Evolutionary conservation across 1,139 yeast species (phyloP).

Genomic region (Scheffersomyces parashehatae): DNA sequence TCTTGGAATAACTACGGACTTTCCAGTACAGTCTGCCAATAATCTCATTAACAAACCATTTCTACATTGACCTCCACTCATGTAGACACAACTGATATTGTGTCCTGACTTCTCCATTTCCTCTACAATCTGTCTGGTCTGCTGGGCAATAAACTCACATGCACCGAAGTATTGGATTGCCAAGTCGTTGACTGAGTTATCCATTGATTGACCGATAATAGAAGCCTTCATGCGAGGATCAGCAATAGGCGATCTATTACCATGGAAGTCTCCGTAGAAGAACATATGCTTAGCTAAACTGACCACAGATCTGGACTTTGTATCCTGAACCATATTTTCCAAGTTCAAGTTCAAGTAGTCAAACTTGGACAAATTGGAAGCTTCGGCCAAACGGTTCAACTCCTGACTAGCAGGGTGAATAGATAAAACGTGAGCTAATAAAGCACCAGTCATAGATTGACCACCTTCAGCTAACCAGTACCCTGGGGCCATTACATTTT

Average conservation of each 20-base stretch:
- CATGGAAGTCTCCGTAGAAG: slow-evolving; percentile 95
- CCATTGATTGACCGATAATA: slow-evolving; percentile 92
- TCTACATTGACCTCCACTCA: slow-evolving; percentile 97
- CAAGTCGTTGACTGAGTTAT: slow-evolving; percentile 75
- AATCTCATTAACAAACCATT: slow-evolving; percentile 85
- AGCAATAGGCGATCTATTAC: slow-evolving; percentile 95
- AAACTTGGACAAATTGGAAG: slow-evolving; percentile 71
- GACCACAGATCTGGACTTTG: slow-evolving; percentile 66
- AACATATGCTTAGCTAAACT: slow-evolving; percentile 81
- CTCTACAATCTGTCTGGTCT: slow-evolving; percentile 91
- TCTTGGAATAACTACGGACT: slow-evolving; percentile 90
- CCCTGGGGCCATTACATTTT: slow-evolving; percentile 85
- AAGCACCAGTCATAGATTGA: slow-evolving; percentile 94
- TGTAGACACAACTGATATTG: slow-evolving; percentile 68
- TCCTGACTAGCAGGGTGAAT: slow-evolving; percentile 87
- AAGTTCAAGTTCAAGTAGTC: slow-evolving; percentile 78
- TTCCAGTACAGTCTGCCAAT: slow-evolving; percentile 89
- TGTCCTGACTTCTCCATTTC: slow-evolving; percentile 83
- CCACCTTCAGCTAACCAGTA: slow-evolving; percentile 99
- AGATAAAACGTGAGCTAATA: slow-evolving; percentile 84
- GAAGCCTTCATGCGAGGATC: slow-evolving; percentile 94
- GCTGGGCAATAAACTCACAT: slow-evolving; percentile 96
- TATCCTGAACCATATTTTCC: slow-evolving; percentile 62
- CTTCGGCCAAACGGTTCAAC: slow-evolving; percentile 61
- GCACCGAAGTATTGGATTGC: slow-evolving; percentile 90